Evolutionary conservation across 345 rosid genomes (phyloP).

Genomic region (Hibiscus syriacus): DNA sequence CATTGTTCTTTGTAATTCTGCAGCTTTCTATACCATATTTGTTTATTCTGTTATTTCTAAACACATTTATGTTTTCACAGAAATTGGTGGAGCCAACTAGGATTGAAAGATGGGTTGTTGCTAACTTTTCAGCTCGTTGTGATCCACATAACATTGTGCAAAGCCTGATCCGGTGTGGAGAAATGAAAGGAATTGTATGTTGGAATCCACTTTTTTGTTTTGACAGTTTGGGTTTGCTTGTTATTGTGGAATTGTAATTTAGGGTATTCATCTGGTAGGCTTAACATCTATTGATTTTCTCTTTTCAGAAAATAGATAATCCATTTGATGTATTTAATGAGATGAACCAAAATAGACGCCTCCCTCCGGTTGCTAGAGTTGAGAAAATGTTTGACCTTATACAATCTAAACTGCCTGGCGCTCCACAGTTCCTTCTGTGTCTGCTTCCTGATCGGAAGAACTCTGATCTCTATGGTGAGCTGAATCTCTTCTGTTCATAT

Average conservation of each 20-base stretch:
- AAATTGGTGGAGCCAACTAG: conserved; percentile 66
- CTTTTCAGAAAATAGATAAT: conserved; percentile 33
- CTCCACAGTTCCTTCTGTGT: conserved; percentile 77
- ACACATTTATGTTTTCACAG: conserved; percentile 27
- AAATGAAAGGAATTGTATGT: conserved; percentile 84
- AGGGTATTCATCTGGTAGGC: not conserved
- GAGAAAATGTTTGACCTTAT: conserved; percentile 77
- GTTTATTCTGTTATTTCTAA: conserved; percentile 8
- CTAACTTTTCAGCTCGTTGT: conserved; percentile 85
- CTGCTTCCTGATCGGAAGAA: conserved; percentile 77
- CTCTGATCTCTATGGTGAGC: conserved; percentile 66
- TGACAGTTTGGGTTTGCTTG: not conserved
- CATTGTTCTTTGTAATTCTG: not conserved
- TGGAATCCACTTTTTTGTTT: not conserved
- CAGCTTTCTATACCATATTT: not conserved
- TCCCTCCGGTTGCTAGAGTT: conserved; percentile 57
- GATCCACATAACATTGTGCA: conserved; percentile 41
- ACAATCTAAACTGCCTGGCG: conserved; percentile 51
- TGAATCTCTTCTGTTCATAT: not conserved
- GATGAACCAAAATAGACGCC: conserved; percentile 36
- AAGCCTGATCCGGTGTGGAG: conserved; percentile 59
- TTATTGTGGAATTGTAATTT: not conserved
- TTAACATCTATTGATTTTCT: not conserved
- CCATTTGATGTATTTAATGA: conserved; percentile 61
- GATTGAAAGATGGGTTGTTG: conserved; percentile 76